Base-by-base conservation (phyloP, 805 yeast species). In the Wickerhamiella hasegawae region DNA sequence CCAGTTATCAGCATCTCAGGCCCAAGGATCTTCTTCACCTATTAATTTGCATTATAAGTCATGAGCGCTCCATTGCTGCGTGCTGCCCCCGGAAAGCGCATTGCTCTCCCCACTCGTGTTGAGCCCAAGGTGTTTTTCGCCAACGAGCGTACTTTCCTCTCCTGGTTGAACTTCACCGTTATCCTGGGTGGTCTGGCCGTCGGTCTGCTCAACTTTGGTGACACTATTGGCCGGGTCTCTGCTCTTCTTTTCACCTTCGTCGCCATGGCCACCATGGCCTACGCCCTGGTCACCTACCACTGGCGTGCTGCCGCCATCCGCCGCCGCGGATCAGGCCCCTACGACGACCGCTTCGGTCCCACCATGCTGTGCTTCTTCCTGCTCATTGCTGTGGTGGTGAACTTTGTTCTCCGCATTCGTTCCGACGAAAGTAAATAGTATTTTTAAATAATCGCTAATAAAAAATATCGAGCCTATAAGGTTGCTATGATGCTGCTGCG, bases 231-330 rank as follows among this genome's bases (percentile, higher is more conserved):
- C 42, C 71, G 93, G 51, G 73, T 90, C 39, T 75, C 90, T 46
- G 97, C 99, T 31, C 90, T 87, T 4, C 65, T 90, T 38, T 90
- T 90, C 67, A 92, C 98, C 3, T 66, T 87, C 41, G 85, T 90
- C 37, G 94, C 98, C 43, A 87, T 90, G 96, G 83, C 81, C 44
- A 87, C 98, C 18, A 90, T 90, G 99, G 69, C 77, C 3, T 90
- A 90, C 52, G 98, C 99, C 1, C 68, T 90, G 42, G 69, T 83
- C 32, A 90, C 97, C 10, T 90, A 90, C 58, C 99, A 90, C 60
- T 92, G 98, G 98, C 81, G 99, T 66, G 98, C 98, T 1, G 83
- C 85, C 54, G 98, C 98, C 40, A 90, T 90, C 47, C 76, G 99
- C 59, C 71, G 87, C 61, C 76, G 97, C 60, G 98, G 98, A 28